Evolutionary conservation across 2,329 filamentous ascomycete species (phyloP), one percentile per base, ranked within the genome.

Genomic region (Cercospora zeae-maydis): DNA sequence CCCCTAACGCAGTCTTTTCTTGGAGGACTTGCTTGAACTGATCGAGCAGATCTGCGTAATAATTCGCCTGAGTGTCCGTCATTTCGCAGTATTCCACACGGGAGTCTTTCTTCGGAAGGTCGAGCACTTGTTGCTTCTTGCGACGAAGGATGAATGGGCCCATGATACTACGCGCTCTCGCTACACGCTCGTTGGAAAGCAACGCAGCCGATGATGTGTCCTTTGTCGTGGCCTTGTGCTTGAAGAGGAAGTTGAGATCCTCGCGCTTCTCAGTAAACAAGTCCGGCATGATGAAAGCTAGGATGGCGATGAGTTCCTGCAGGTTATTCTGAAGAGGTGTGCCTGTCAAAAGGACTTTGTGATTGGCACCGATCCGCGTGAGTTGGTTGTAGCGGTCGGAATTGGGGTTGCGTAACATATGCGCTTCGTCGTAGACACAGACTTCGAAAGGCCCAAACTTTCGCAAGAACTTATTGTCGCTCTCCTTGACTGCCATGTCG

Each of bases 311-410:
- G 71, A 99, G 86, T 78, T 99, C 95, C 73, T 93, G 88, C 19
- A 99, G 81, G 74, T 98, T 98, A 78, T 99, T 96, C 75, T 96
- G 91, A 1, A 99, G 83, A 0, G 95, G 95, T 0, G 95, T 99
- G 45, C 95, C 95, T 30, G 88, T 91, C 27, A 99, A 84, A 3
- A 99, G 82, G 56, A 99, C 84, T 65, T 92, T 88, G 83, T 95
- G 97, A n/a, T 86, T 80, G 0, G 92, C 88, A 0, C 84, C 84
- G 59, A 99, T 92, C 36, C 85, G 84, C 71, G 90, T 87, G 58
- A 98, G 81, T 64, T 90, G 88, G 71, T 86, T 85, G 76, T 97
- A 97, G 5, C 91, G 83, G 58, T 90, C 86, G 0, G 93, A 96
- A 52, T 88, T 87, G 2, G 88, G 88, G 74, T 96, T 98, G 78